Evolutionary conservation across 2,329 filamentous ascomycete species (phyloP), one percentile per base, ranked within the genome.

Genomic region (Diaporthe citriasiana): DNA sequence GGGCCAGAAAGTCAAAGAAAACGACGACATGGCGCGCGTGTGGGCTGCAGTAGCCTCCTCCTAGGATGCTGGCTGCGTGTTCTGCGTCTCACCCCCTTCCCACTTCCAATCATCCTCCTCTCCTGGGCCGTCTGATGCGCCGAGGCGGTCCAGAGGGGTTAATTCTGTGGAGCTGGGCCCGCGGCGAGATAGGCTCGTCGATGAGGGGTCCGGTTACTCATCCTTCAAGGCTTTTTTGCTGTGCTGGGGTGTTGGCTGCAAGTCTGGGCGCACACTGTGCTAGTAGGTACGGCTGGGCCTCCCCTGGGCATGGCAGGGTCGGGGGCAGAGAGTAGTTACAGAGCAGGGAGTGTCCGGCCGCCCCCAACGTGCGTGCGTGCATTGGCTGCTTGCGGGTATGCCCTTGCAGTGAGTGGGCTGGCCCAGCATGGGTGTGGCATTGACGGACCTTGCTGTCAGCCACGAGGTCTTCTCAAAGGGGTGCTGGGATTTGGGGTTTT

Each of bases 361-460:
- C 47, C 63, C 33, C 63, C 47, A 68, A 68, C 9, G 63, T 40
- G 33, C 33, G 63, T 68, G 63, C 47, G 63, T 15, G 63, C 63
- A 53, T 68, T 68, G 63, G 63, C 47, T 53, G 47, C 13, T 50
- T 53, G 47, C 22, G 47, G 63, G 63, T 40, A 47, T 68, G 63
- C 63, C 63, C 63, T 68, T 66, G 45, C 33, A 66, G 30, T 51
- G 42, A 66, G 30, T 51, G 42, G 22, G 45, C 63, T 51, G 45
- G 30, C 45, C 45, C n/a, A 25, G 63, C 45, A 66, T 38, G 63
- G 63, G 63, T 66, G 8, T 25, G 30, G 60, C 60, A 66, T 66
- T 66, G 60, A 66, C 60, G 30, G 60, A 45, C 60, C 45, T 66
- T 30, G 63, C 45, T 66, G 63, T 66, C 63, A 53, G 63, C 63